Conservation (phyloP, 306 rosid genomes). For the Coriaria nepalensis region DNA sequence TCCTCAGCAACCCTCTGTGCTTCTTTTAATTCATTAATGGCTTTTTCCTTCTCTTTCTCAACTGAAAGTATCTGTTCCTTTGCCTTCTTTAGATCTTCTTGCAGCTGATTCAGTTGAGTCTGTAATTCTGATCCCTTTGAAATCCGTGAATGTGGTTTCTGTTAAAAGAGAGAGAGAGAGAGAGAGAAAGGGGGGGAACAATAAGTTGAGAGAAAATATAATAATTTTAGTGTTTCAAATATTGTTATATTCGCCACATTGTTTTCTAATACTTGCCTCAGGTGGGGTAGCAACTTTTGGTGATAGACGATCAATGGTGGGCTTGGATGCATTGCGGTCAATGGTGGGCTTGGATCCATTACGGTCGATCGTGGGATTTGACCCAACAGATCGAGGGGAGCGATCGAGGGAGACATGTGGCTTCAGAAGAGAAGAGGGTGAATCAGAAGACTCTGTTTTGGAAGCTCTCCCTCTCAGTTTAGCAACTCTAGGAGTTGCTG, state of each 20-base stretch:
- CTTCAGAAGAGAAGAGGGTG: slow-evolving; percentile 62
- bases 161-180: slow-evolving; percentile 12
- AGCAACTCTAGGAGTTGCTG: slow-evolving; percentile 70
- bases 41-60: slow-evolving; percentile 69
- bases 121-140: slow-evolving; percentile 67
- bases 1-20: slow-evolving; percentile 67
- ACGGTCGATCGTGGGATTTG: slow-evolving; percentile 26
- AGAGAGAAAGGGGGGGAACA: not conserved
- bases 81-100: slow-evolving; percentile 82
- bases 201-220: not conserved
- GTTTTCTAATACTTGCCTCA: slow-evolving; percentile 46
- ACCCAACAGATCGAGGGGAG: slow-evolving; percentile 52
- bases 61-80: slow-evolving; percentile 56
- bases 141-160: slow-evolving; percentile 52
- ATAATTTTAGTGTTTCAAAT: not conserved
- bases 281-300: slow-evolving; percentile 55
- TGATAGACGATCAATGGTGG: slow-evolving; percentile 40
- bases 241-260: too few relatives aligned
- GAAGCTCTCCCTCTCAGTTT: slow-evolving; percentile 48
- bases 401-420: slow-evolving; percentile 65
- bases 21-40: slow-evolving; percentile 62
- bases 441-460: slow-evolving; percentile 52
- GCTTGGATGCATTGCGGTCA: too few relatives aligned
- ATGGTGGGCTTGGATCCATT: too few relatives aligned
- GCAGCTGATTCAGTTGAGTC: slow-evolving; percentile 46